Conservation (phyloP, 2,329 filamentous ascomycete genomes). For the Malbranchea cinnamomea region DNA sequence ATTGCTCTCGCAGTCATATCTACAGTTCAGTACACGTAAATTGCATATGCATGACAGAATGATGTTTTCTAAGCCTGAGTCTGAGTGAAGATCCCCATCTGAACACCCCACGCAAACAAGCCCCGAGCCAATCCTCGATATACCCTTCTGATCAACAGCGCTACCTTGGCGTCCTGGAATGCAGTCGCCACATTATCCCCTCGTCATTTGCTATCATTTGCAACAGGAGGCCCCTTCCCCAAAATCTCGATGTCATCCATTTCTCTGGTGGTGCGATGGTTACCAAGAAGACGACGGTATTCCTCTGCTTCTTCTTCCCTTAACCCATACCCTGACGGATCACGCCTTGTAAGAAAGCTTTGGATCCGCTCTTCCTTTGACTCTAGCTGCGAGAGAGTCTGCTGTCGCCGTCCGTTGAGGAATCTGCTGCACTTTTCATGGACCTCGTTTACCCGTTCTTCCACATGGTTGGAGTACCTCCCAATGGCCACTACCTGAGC, state of each 20-base stretch:
- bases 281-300: constrained; percentile 22
- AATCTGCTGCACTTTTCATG: constrained; percentile 48
- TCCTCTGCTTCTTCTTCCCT: constrained; percentile 29
- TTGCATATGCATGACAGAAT: too few relatives aligned
- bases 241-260: constrained; percentile 1
- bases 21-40: too few relatives aligned
- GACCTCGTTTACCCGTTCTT: constrained; percentile 51
- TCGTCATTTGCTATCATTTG: background rate
- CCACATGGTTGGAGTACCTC: constrained; percentile 43
- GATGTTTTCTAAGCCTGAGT: too few relatives aligned
- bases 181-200: background rate
- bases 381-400: constrained; percentile 33
- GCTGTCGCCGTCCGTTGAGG: constrained; percentile 38
- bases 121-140: too few relatives aligned
- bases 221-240: background rate
- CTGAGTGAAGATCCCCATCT: too few relatives aligned
- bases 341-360: constrained; percentile 60
- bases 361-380: constrained; percentile 52
- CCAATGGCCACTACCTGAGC: constrained; percentile 58
- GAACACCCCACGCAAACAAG: too few relatives aligned
- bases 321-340: constrained; percentile 37
- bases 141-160: too few relatives aligned
- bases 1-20: too few relatives aligned
- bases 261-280: constrained; percentile 5
- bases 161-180: too few relatives aligned